phyloP scores from a whole-genome alignment of 441 rosid genomes.

The Omphalea diandra region DNA sequence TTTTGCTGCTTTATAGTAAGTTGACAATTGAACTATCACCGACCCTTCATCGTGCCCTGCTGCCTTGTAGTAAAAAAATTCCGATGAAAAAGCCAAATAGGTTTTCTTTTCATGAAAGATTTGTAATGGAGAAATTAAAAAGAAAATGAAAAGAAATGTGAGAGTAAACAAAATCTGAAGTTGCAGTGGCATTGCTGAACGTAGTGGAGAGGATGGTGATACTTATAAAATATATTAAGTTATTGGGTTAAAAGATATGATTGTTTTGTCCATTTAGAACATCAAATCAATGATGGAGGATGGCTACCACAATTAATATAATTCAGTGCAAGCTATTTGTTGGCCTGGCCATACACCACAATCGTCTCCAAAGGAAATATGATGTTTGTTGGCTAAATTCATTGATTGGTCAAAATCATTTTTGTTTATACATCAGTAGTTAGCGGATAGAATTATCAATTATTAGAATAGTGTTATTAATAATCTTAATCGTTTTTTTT shows the following conservation, averaged over 20 bases:
- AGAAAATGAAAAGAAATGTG: not conserved
- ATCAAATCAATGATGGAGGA: constrained; percentile 9
- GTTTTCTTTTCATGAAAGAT: not conserved
- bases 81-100: not conserved
- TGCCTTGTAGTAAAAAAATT: constrained; percentile 8
- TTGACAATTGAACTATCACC: constrained; percentile 19
- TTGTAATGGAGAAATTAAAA: no score
- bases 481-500: no score
- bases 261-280: constrained; percentile 10
- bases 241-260: constrained; percentile 6
- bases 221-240: not conserved
- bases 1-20: constrained; percentile 14
- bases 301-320: not conserved
- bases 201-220: not conserved
- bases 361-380: not conserved
- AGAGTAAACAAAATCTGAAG: not conserved
- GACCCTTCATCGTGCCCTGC: constrained; percentile 28
- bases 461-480: not conserved
- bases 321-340: not conserved
- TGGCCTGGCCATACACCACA: not conserved
- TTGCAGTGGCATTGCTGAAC: not conserved
- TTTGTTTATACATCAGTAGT: not conserved
- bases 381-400: not conserved
- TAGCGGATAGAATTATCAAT: not conserved
- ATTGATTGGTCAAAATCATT: not conserved